phyloP scores from a whole-genome alignment of 1,284 basidiomycete genomes.

The Ustilago tritici region DNA sequence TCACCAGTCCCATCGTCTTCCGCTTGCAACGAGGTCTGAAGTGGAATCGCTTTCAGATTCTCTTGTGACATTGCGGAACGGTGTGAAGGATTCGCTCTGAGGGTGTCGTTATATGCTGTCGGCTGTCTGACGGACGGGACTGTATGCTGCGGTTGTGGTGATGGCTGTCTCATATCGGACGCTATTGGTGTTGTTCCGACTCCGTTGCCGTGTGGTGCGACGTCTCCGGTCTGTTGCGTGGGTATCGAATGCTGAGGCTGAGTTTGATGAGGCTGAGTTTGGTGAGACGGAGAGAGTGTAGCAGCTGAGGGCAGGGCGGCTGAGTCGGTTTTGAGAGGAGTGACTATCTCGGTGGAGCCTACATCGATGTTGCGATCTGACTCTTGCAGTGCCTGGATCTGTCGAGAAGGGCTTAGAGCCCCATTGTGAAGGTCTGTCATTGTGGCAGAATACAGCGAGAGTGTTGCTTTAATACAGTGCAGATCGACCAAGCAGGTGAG shows the following conservation, averaged over 20 bases:
- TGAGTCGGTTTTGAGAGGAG: not conserved
- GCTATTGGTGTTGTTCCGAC: not conserved
- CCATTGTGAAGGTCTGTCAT: slow-evolving; percentile 16
- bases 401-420: not conserved
- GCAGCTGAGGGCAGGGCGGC: not conserved
- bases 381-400: slow-evolving; percentile 3
- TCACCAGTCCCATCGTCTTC: slow-evolving; percentile 12
- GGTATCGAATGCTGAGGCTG: slow-evolving; percentile 1
- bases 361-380: slow-evolving; percentile 5
- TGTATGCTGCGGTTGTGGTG: slow-evolving; percentile 1
- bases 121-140: not conserved
- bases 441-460: not conserved
- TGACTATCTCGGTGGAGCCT: not conserved
- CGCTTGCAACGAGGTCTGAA: not conserved
- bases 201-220: not conserved
- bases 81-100: not conserved
- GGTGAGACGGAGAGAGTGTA: not conserved
- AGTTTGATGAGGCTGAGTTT: too few species aligned
- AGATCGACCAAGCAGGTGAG: not conserved
- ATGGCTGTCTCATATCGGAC: slow-evolving; percentile 1
- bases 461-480: not conserved
- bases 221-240: not conserved
- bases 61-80: not conserved
- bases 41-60: not conserved
- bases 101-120: not conserved